These are phyloP conservation scores for Aspergillus clavatus DNA, from an alignment of 2,329 filamentous ascomycete genomes.

Conservation along the genomic window DNA sequence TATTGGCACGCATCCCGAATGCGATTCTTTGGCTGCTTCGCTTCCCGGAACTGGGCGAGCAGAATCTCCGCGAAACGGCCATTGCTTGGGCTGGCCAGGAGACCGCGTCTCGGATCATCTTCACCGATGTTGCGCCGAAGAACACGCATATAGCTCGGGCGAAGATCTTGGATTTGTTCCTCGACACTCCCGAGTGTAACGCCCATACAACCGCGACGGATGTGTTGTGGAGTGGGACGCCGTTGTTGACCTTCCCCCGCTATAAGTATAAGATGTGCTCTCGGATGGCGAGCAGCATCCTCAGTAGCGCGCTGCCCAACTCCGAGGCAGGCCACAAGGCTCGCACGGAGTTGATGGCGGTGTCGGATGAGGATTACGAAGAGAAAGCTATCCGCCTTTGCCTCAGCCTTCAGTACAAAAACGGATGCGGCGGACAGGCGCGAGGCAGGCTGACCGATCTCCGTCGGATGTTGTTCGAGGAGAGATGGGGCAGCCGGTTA, in stretches of 20 bases:
- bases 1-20: conserved; percentile 77
- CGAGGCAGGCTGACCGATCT: conserved; percentile 71
- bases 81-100: conserved; percentile 76
- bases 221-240: conserved; percentile 92
- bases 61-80: conserved; percentile 75
- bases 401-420: conserved; percentile 56
- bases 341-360: conserved; percentile 70
- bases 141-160: conserved; percentile 89
- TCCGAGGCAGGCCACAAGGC: conserved; percentile 61
- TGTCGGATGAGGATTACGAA: conserved; percentile 79
- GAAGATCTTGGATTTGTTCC: conserved; percentile 85
- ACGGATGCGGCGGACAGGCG: conserved; percentile 30
- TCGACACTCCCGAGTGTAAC: conserved; percentile 97
- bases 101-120: conserved; percentile 81
- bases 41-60: conserved; percentile 89
- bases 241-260: conserved; percentile 79
- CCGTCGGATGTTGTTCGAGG: conserved; percentile 74
- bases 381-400: conserved; percentile 66
- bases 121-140: conserved; percentile 96
- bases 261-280: conserved; percentile 99
- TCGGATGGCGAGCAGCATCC: conserved; percentile 92
- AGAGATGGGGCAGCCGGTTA: conserved; percentile 77
- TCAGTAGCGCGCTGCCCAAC: conserved; percentile 80
- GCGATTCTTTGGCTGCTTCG: conserved; percentile 93
- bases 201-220: conserved; percentile 97